Conservation (phyloP, 2,329 filamentous ascomycete genomes). For the Bisporella sp. region DNA sequence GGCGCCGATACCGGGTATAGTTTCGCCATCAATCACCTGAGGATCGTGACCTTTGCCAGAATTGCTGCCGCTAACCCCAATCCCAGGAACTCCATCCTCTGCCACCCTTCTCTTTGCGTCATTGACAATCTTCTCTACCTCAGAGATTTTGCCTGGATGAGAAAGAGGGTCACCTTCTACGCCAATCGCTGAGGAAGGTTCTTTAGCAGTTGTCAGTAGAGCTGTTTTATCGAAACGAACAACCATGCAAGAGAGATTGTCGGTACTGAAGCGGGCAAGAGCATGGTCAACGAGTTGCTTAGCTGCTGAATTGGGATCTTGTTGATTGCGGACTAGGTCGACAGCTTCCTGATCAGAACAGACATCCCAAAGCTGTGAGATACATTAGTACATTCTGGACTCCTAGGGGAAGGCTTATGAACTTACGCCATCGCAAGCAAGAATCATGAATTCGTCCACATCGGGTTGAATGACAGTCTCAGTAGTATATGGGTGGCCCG, state of each 20-base stretch:
- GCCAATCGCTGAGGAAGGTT: slow-evolving; percentile 41
- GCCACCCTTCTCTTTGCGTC: slow-evolving; percentile 53
- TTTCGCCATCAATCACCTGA: too few species aligned
- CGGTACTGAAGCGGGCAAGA: slow-evolving; percentile 86
- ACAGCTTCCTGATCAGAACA: slow-evolving; percentile 96
- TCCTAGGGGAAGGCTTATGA: neutral
- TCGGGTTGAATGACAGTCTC: slow-evolving; percentile 96
- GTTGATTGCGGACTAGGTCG: slow-evolving; percentile 75
- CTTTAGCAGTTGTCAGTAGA: slow-evolving; percentile 40
- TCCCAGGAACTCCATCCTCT: slow-evolving; percentile 42
- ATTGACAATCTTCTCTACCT: slow-evolving; percentile 54
- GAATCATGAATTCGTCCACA: slow-evolving; percentile 90
- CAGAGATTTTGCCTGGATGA: slow-evolving; percentile 39
- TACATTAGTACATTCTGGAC: slow-evolving; percentile 8
- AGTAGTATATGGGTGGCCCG: slow-evolving; percentile 94
- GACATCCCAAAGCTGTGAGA: slow-evolving; percentile 87
- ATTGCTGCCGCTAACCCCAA: slow-evolving; percentile 57
- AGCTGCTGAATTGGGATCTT: slow-evolving; percentile 75
- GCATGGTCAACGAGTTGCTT: slow-evolving; percentile 90
- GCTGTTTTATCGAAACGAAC: slow-evolving; percentile 74
- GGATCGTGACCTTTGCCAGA: slow-evolving; percentile 49
- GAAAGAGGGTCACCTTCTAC: slow-evolving; percentile 42
- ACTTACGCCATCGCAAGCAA: slow-evolving; percentile 97
- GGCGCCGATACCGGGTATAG: too few species aligned
- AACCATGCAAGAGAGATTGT: slow-evolving; percentile 97